phyloP scores from a whole-genome alignment of 495 filamentous ascomycete genomes.

The Neurospora africana region DNA sequence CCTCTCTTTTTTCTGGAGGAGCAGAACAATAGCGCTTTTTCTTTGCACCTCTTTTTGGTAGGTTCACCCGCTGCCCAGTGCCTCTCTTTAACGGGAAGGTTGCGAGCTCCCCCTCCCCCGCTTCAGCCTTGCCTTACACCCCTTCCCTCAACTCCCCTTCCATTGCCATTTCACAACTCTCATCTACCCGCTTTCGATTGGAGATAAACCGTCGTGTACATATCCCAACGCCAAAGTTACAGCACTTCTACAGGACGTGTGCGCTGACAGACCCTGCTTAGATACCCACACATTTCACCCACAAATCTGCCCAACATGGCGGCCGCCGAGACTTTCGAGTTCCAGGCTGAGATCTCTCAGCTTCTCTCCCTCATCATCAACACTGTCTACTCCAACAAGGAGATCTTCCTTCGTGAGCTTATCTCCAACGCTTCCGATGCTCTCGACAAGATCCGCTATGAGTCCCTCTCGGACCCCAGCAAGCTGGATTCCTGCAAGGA shows the following conservation, averaged over 20 bases:
- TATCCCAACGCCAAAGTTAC: not conserved
- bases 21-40: constrained; percentile 1
- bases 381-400: constrained; percentile 99
- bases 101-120: not conserved
- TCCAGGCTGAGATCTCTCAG: constrained; percentile 99
- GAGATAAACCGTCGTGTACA: not conserved
- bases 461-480: constrained; percentile 90
- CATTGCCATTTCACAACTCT: not conserved
- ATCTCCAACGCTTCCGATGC: constrained; percentile 98
- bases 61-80: not conserved
- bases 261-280: constrained; percentile 7
- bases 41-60: constrained; percentile 1
- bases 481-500: constrained; percentile 96
- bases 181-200: not conserved
- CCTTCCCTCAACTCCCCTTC: not conserved
- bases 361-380: constrained; percentile 98
- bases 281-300: constrained; percentile 16
- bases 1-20: constrained; percentile 1
- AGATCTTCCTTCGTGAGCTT: constrained; percentile 97
- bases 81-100: not conserved
- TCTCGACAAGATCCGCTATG: constrained; percentile 98
- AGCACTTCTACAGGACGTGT: not conserved
- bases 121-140: not conserved
- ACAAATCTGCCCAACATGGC: constrained; percentile 43
- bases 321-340: constrained; percentile 89